Conservation (phyloP, 208 protist species). For the Tritrichomonas musculus region DNA sequence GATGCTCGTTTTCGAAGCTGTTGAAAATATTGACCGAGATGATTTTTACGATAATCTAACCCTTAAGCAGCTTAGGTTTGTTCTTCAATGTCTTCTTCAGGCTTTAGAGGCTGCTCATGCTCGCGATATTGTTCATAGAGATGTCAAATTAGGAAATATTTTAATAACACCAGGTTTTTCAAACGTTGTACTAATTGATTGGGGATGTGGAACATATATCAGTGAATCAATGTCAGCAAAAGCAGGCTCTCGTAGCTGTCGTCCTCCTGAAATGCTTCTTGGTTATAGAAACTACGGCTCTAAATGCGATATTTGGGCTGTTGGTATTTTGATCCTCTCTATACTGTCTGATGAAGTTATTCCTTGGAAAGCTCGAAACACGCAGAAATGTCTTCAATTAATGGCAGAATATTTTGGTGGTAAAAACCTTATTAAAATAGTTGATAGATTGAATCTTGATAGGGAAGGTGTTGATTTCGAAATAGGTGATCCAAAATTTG, state of each 20-base stretch:
- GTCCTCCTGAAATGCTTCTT: not conserved
- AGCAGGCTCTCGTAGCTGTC: not conserved
- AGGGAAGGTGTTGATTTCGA: not conserved
- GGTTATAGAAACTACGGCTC: not conserved
- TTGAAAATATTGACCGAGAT: not conserved
- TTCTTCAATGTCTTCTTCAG: not conserved
- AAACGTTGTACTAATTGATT: not conserved
- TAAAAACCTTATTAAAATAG: not conserved
- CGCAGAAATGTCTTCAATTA: not conserved
- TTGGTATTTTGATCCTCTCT: not conserved
- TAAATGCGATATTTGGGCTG: not conserved
- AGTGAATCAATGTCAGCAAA: not conserved
- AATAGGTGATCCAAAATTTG: not conserved
- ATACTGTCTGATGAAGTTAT: not conserved
- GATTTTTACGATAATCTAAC: not conserved
- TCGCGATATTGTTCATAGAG: not conserved
- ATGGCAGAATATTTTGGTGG: not conserved
- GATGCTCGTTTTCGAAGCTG: not conserved
- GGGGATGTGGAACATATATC: not conserved
- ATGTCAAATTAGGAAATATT: conserved; percentile 4
- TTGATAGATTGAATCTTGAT: not conserved
- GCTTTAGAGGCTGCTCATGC: not conserved
- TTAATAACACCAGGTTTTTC: not conserved
- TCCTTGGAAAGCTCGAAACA: not conserved
- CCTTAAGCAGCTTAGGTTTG: not conserved